Conservation (phyloP, 805 yeast genomes). For the Wickerhamomyces alni region DNA sequence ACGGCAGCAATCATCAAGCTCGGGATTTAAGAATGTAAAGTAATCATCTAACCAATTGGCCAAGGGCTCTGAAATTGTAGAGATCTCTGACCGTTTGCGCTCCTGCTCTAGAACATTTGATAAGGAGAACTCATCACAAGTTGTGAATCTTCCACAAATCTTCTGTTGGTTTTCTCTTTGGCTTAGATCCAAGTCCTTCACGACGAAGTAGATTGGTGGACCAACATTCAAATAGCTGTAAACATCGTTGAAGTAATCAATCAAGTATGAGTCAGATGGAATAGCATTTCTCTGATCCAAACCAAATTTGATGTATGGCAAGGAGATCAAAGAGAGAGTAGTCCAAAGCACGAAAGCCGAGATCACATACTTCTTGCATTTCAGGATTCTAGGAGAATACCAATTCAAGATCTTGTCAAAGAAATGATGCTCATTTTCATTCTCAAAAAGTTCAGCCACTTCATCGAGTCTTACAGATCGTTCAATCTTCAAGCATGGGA, state of each 20-base stretch:
- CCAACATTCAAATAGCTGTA: slow-evolving; percentile 75
- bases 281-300: slow-evolving; percentile 87
- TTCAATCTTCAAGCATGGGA: slow-evolving; percentile 45
- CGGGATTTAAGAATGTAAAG: slow-evolving; percentile 81
- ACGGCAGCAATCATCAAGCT: slow-evolving; percentile 80
- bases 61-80: slow-evolving; percentile 74
- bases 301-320: slow-evolving; percentile 72
- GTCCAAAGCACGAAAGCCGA: slow-evolving; percentile 54
- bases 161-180: slow-evolving; percentile 56
- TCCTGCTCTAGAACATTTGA: slow-evolving; percentile 84
- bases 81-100: slow-evolving; percentile 52
- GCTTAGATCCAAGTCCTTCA: slow-evolving; percentile 63
- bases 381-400: slow-evolving; percentile 51
- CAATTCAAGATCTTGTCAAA: slow-evolving; percentile 37
- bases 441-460: slow-evolving; percentile 20
- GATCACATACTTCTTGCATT: slow-evolving; percentile 41
- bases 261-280: slow-evolving; percentile 76
- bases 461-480: slow-evolving; percentile 15
- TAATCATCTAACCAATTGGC: slow-evolving; percentile 94
- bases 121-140: slow-evolving; percentile 74
- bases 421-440: slow-evolving; percentile 24
- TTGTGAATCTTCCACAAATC: slow-evolving; percentile 82
- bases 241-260: slow-evolving; percentile 73
- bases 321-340: slow-evolving; percentile 58
- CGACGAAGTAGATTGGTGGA: slow-evolving; percentile 86